phyloP scores from a whole-genome alignment of 768 basidiomycete species.

The Rhodotorula graminis region DNA sequence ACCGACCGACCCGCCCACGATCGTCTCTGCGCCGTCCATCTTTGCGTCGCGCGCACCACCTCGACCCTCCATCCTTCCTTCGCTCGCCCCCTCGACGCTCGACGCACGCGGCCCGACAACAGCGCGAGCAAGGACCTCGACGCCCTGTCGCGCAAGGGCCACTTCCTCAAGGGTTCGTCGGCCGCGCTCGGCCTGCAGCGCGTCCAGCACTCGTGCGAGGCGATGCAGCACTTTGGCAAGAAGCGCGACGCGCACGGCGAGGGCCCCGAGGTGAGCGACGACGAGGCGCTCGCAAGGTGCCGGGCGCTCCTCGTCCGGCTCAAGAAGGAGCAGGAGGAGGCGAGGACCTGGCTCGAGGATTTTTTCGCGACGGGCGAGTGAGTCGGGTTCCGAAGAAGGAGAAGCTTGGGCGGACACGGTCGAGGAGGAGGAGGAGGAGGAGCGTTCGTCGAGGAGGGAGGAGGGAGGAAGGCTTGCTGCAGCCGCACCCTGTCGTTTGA shows the following conservation, averaged over 20 bases:
- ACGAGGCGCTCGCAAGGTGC: conserved; percentile 54
- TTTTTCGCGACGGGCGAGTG: too few species aligned
- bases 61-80: background rate
- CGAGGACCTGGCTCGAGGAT: conserved; percentile 49
- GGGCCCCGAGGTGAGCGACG: conserved; percentile 39
- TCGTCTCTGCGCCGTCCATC: too few species aligned
- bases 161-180: conserved; percentile 96
- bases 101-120: conserved; percentile 20
- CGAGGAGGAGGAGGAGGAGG: background rate
- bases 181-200: conserved; percentile 79
- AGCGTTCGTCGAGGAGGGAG: too few species aligned
- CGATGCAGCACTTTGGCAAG: conserved; percentile 82
- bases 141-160: conserved; percentile 69
- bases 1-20: background rate
- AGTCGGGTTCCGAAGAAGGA: background rate
- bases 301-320: conserved; percentile 56
- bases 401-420: background rate
- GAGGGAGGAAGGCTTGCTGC: too few species aligned
- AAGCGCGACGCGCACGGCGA: conserved; percentile 55
- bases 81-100: too few species aligned
- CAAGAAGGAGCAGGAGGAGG: conserved; percentile 64
- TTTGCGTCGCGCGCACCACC: background rate
- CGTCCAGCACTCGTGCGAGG: conserved; percentile 80
- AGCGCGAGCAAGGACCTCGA: conserved; percentile 53
- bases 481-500: too few species aligned